Conservation (phyloP, 352 stramenopile species). For the Phytophthora quininea region DNA sequence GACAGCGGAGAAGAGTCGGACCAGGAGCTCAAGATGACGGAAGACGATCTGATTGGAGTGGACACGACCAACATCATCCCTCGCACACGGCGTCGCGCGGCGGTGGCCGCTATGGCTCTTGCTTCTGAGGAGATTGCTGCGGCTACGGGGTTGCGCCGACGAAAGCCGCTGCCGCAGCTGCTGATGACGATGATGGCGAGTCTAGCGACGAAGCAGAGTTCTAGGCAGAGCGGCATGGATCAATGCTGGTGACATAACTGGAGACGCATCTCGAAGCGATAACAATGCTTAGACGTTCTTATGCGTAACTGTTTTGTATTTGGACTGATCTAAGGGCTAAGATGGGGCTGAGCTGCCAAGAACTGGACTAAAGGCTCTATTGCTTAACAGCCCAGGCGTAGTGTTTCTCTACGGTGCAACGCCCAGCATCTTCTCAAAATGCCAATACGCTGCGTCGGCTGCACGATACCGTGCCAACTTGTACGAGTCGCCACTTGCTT, state of each 20-base stretch:
- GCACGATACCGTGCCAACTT: conserved; percentile 62
- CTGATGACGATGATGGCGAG: conserved; percentile 68
- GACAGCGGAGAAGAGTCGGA: conserved; percentile 72
- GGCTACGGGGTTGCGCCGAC: conserved; percentile 18
- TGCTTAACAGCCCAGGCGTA: too few species aligned
- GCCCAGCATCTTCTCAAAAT: conserved; percentile 45
- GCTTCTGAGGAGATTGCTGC: conserved; percentile 62
- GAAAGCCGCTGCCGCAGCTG: conserved; percentile 8
- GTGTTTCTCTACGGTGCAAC: conserved; percentile 16
- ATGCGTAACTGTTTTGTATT: too few species aligned
- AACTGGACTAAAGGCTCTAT: too few species aligned
- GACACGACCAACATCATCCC: conserved; percentile 90
- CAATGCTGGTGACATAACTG: not conserved
- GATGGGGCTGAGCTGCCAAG: too few species aligned
- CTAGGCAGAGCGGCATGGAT: conserved; percentile 36
- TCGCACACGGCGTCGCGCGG: conserved; percentile 69
- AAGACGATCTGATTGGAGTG: conserved; percentile 85
- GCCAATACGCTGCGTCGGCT: conserved; percentile 55
- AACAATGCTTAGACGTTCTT: not conserved
- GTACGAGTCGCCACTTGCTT: conserved; percentile 56
- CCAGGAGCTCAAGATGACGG: conserved; percentile 81
- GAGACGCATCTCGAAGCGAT: not conserved
- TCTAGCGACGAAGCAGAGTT: conserved; percentile 89
- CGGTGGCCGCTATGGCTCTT: conserved; percentile 71
- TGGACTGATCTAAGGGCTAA: too few species aligned